A percentile compares a stretch with the other conserved stretches of the same genome.
phyloP scores from a whole-genome alignment of 768 basidiomycete species.

The Cystobasidium ongulense region DNA sequence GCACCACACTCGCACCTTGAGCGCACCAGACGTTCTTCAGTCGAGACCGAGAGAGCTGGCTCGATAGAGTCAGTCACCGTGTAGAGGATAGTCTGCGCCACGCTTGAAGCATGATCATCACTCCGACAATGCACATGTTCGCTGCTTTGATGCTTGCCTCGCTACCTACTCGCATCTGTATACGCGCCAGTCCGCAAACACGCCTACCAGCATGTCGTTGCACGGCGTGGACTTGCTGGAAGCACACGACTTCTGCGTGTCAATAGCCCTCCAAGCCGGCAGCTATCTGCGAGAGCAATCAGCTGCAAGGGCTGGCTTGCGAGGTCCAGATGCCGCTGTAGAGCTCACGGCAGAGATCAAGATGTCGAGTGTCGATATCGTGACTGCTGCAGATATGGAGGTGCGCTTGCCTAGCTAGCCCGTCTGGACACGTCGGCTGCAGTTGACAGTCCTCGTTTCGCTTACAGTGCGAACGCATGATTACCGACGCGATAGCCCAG shows the following conservation, averaged over 20 bases:
- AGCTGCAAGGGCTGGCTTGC: constrained; percentile 26
- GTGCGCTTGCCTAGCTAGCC: background rate
- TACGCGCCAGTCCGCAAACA: background rate
- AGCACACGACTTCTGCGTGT: constrained; percentile 35
- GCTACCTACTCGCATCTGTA: background rate
- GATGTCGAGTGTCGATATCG: constrained; percentile 32
- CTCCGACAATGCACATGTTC: background rate
- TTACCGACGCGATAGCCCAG: constrained; percentile 32
- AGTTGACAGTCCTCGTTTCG: background rate
- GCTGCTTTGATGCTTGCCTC: background rate
- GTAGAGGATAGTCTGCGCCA: no score
- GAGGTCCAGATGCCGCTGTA: background rate
- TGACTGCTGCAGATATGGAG: constrained; percentile 26
- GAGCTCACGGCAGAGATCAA: constrained; percentile 30
- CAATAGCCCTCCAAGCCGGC: constrained; percentile 36
- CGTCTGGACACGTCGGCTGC: background rate
- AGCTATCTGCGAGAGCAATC: constrained; percentile 39
- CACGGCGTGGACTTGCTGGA: constrained; percentile 31
- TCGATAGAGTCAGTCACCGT: no score
- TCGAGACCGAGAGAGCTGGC: no score
- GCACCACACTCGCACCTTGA: no score
- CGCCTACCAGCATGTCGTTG: background rate
- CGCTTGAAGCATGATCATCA: no score
- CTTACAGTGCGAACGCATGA: constrained; percentile 33
- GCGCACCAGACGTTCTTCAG: no score